Percentiles rank a stretch among this genome's conserved stretches.
phyloP scores from a whole-genome alignment of 768 basidiomycete species.

The Phylloporus rhodoxanthus region DNA sequence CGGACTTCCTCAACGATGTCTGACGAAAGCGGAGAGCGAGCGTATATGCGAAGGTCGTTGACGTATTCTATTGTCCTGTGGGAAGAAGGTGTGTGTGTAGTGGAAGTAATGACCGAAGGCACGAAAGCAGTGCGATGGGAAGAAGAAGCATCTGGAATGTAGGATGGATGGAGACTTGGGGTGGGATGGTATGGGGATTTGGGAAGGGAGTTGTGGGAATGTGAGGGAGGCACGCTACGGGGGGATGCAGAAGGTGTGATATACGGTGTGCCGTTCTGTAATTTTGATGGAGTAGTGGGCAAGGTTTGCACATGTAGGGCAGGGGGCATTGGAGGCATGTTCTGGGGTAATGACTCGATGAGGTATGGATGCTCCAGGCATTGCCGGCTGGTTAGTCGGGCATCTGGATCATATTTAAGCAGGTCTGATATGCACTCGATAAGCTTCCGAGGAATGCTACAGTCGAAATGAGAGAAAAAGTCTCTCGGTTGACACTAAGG shows the following conservation, averaged over 20 bases:
- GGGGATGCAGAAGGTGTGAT: constrained; percentile 38
- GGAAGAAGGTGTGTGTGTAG: constrained; percentile 27
- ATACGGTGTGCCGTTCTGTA: constrained; percentile 34
- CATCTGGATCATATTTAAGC: constrained; percentile 85
- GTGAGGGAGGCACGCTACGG: constrained; percentile 43
- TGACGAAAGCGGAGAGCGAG: constrained; percentile 30
- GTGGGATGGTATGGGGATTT: constrained; percentile 36
- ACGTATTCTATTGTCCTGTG: constrained; percentile 33
- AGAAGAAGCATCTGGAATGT: constrained; percentile 43
- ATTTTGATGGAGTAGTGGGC: constrained; percentile 34
- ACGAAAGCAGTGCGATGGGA: constrained; percentile 53
- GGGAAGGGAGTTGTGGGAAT: constrained; percentile 42
- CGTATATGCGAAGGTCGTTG: constrained; percentile 30
- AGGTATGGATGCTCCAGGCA: constrained; percentile 90
- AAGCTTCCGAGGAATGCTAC: constrained; percentile 68
- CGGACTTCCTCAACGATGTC: constrained; percentile 28
- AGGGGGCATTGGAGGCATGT: constrained; percentile 58
- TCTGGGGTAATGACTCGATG: constrained; percentile 65
- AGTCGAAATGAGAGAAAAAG: constrained; percentile 70
- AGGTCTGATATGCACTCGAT: constrained; percentile 90
- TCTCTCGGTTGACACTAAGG: constrained; percentile 59
- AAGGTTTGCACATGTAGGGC: constrained; percentile 40
- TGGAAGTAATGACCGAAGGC: constrained; percentile 32
- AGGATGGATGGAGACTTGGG: constrained; percentile 33
- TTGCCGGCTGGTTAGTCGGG: constrained; percentile 78